phyloP scores from a whole-genome alignment of 163 green algal genomes.

The Volvox carteri region DNA sequence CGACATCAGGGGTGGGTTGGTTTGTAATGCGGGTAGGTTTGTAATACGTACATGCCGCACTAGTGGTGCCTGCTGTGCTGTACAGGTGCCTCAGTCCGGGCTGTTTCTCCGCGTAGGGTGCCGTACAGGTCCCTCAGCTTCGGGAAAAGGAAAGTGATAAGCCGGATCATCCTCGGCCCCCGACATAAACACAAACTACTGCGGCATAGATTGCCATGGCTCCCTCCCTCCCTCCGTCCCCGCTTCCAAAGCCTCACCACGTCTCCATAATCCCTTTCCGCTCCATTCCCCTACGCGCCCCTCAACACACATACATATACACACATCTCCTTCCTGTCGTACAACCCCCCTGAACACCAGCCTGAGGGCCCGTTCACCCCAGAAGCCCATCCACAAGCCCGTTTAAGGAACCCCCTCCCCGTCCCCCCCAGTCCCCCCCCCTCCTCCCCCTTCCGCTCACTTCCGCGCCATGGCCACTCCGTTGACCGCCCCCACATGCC shows the following conservation, averaged over 20 bases:
- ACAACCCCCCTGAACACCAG: too few species aligned
- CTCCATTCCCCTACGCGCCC: too few species aligned
- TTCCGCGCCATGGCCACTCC: conserved; percentile 82
- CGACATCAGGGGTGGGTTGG: too few species aligned
- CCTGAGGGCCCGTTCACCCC: too few species aligned
- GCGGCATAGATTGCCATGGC: background rate
- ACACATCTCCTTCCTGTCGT: too few species aligned
- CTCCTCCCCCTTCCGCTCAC: background rate
- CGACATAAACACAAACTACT: background rate
- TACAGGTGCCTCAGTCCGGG: conserved; percentile 23
- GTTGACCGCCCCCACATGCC: conserved; percentile 88
- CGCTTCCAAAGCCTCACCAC: background rate
- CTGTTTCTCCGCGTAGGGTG: background rate
- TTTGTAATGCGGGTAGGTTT: too few species aligned
- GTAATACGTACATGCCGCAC: too few species aligned
- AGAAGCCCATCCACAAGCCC: background rate
- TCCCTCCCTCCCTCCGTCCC: background rate
- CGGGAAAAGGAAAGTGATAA: conserved; percentile 52
- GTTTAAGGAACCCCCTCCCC: background rate
- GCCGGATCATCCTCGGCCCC: conserved; percentile 14
- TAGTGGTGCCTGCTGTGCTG: too few species aligned
- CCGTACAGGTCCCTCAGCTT: conserved; percentile 25
- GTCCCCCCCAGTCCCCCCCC: background rate
- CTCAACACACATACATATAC: too few species aligned
- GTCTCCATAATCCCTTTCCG: background rate